phyloP scores from a whole-genome alignment of 2,329 filamentous ascomycete genomes.

The Scedosporium aurantiacum region DNA sequence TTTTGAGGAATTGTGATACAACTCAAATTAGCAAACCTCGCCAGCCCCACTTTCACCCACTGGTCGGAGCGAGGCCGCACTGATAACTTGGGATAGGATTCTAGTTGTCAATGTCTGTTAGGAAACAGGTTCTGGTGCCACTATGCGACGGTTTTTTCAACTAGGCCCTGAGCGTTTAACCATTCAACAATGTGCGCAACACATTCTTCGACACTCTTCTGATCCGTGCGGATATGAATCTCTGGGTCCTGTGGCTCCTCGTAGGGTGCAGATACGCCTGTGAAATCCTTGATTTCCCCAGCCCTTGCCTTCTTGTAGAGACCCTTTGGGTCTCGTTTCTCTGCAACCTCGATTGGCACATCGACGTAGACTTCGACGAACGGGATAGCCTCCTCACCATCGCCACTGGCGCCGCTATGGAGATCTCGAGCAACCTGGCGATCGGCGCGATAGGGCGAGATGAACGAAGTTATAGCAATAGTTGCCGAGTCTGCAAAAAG shows the following conservation, averaged over 20 bases:
- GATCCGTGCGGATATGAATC: constrained; percentile 73
- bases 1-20: not conserved
- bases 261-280: constrained; percentile 88
- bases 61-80: not conserved
- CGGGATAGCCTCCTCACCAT: constrained; percentile 55
- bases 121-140: not conserved
- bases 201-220: constrained; percentile 78
- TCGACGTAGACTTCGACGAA: constrained; percentile 95
- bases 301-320: constrained; percentile 93
- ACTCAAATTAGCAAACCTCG: not conserved
- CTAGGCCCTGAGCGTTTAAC: constrained; percentile 50
- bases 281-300: constrained; percentile 95
- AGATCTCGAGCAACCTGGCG: constrained; percentile 70
- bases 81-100: not conserved
- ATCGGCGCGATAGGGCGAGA: constrained; percentile 87
- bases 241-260: constrained; percentile 80
- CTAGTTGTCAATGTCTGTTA: not conserved
- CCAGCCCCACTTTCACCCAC: not conserved
- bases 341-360: constrained; percentile 80
- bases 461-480: constrained; percentile 90
- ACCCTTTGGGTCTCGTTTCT: constrained; percentile 93
- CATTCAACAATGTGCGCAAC: constrained; percentile 77
- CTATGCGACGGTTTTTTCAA: not conserved
- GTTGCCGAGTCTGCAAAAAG: constrained; percentile 86
- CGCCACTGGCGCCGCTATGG: constrained; percentile 47